These are phyloP conservation scores for Termitomyces sp. DNA, from an alignment of 768 basidiomycete genomes.

Conservation along the genomic window DNA sequence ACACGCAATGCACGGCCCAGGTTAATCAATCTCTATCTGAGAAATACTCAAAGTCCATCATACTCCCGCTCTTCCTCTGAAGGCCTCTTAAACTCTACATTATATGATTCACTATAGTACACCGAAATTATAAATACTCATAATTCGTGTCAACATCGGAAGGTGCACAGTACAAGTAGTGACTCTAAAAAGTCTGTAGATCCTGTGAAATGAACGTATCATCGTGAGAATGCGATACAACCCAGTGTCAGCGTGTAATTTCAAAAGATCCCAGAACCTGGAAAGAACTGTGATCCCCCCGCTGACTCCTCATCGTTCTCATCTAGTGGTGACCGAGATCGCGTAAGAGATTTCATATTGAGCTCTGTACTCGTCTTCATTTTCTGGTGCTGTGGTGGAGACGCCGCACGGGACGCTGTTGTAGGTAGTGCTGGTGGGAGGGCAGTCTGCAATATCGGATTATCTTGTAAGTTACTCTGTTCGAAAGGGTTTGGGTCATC, in stretches of 20 bases:
- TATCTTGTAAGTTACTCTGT: constrained; percentile 27
- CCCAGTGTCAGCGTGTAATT: neutral
- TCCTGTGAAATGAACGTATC: neutral
- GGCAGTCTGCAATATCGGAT: constrained; percentile 6
- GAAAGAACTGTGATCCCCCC: constrained; percentile 29
- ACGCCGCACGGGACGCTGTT: constrained; percentile 4
- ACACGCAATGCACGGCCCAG: too few relatives aligned
- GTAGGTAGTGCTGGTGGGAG: constrained; percentile 11
- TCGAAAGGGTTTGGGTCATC: constrained; percentile 38
- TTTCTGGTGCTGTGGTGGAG: constrained; percentile 7
- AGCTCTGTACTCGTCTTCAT: constrained; percentile 34
- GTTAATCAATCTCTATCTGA: too few relatives aligned
- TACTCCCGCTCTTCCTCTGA: too few relatives aligned
- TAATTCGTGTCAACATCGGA: neutral
- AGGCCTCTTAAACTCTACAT: neutral
- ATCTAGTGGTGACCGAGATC: constrained; percentile 12
- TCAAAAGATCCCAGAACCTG: constrained; percentile 32
- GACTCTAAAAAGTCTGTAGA: neutral
- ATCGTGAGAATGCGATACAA: neutral
- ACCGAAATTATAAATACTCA: neutral
- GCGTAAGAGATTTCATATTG: constrained; percentile 34
- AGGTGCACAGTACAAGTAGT: neutral
- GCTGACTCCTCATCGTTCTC: constrained; percentile 19
- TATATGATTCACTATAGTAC: neutral
- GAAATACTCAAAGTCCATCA: too few relatives aligned